These are phyloP conservation scores for Lactarius hatsudake DNA, from an alignment of 768 basidiomycete genomes.

Conservation along the genomic window DNA sequence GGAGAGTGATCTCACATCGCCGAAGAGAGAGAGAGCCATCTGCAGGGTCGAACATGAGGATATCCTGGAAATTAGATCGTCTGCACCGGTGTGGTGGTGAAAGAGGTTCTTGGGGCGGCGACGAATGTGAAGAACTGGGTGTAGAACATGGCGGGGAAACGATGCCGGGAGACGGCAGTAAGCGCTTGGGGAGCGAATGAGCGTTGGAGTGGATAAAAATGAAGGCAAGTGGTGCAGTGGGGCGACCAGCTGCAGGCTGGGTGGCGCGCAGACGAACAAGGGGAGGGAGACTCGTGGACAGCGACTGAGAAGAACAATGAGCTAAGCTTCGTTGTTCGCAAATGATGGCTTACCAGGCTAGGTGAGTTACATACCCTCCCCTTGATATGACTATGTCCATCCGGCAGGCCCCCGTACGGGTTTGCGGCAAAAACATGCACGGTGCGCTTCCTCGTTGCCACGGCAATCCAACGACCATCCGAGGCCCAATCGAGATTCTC, in stretches of 20 bases:
- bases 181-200: constrained; percentile 38
- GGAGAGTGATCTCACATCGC: constrained; percentile 48
- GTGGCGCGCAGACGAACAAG: constrained; percentile 50
- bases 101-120: constrained; percentile 31
- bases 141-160: constrained; percentile 33
- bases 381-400: constrained; percentile 58
- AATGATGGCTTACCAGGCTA: constrained; percentile 42
- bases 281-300: constrained; percentile 54
- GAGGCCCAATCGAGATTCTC: constrained; percentile 51
- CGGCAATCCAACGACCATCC: constrained; percentile 66
- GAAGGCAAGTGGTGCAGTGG: constrained; percentile 49
- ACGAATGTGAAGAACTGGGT: constrained; percentile 34
- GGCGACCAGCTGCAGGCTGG: constrained; percentile 30
- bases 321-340: neutral
- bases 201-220: constrained; percentile 47
- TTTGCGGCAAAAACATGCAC: constrained; percentile 75
- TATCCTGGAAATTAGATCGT: constrained; percentile 55
- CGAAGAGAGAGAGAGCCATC: constrained; percentile 56
- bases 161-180: constrained; percentile 37
- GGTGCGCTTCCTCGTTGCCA: constrained; percentile 62
- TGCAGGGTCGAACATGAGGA: constrained; percentile 63
- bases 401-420: constrained; percentile 69
- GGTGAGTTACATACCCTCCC: constrained; percentile 54
- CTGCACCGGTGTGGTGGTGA: constrained; percentile 33
- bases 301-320: constrained; percentile 41